phyloP scores from a whole-genome alignment of 169 alveolate genomes.

The Eimeria acervulina region DNA sequence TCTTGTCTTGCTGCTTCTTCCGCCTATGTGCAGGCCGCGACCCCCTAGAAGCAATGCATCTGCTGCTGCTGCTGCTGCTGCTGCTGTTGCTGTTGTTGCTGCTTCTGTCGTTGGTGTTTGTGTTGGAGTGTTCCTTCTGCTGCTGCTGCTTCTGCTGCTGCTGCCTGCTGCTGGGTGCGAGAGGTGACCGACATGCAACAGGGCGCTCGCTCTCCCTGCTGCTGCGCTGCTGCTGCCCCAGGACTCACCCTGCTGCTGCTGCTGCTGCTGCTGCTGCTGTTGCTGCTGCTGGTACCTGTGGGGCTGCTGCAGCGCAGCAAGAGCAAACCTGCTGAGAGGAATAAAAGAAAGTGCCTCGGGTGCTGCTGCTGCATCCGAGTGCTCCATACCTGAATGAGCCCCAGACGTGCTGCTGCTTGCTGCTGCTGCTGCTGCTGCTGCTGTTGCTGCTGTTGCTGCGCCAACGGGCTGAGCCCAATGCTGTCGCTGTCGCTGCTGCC shows the following conservation, averaged over 20 bases:
- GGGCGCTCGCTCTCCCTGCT: neutral
- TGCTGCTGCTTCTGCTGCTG: neutral
- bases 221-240: neutral
- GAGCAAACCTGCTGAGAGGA: neutral
- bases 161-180: slow-evolving; percentile 1
- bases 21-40: neutral
- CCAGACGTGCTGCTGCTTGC: neutral
- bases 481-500: neutral
- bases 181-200: neutral
- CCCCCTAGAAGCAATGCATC: neutral
- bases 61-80: slow-evolving; percentile 22
- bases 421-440: neutral
- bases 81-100: neutral
- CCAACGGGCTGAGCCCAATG: neutral
- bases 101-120: too few relatives aligned
- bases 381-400: too few relatives aligned
- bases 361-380: neutral
- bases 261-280: neutral
- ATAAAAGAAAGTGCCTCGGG: neutral
- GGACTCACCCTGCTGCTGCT: neutral
- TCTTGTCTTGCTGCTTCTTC: neutral
- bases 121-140: neutral
- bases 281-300: too few relatives aligned
- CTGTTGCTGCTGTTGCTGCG: neutral
- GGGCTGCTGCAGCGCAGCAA: neutral